Evolutionary conservation across 352 stramenopile species (phyloP).

Genomic region (Globisporangium perplexum): DNA sequence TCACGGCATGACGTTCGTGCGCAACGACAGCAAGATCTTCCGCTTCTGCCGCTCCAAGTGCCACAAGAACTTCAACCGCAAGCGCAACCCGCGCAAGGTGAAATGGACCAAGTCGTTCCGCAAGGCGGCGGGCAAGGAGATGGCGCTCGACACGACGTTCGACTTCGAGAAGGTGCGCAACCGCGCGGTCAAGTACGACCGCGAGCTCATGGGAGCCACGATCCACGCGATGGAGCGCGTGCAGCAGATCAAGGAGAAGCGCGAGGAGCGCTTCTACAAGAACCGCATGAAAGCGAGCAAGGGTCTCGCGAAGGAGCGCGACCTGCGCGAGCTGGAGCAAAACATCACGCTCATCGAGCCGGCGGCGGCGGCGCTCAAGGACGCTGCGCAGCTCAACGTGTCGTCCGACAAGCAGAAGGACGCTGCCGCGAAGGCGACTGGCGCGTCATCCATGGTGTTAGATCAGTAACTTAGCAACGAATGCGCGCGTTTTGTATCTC

Average conservation of each 20-base stretch:
- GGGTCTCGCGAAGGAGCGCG: constrained; percentile 69
- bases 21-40: constrained; percentile 99
- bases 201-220: constrained; percentile 98
- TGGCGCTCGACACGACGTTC: constrained; percentile 99
- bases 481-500: constrained; percentile 21
- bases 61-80: constrained; percentile 99
- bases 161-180: constrained; percentile 99
- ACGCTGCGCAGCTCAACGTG: constrained; percentile 71
- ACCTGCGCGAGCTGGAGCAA: constrained; percentile 78
- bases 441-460: constrained; percentile 77
- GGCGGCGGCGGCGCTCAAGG: constrained; percentile 61
- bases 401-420: constrained; percentile 58
- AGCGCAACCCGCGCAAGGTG: constrained; percentile 99
- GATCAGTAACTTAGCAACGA: constrained; percentile 72
- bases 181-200: constrained; percentile 98
- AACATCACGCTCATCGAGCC: constrained; percentile 86
- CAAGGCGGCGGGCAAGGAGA: constrained; percentile 98
- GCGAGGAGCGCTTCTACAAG: constrained; percentile 97
- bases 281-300: constrained; percentile 94
- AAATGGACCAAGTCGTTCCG: constrained; percentile 99
- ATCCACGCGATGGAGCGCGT: constrained; percentile 98
- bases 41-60: constrained; percentile 99
- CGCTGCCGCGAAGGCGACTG: constrained; percentile 44
- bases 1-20: constrained; percentile 98
- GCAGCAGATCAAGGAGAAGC: constrained; percentile 95